These are phyloP conservation scores for Thermoascus crustaceus DNA, from an alignment of 2,329 filamentous ascomycete genomes.

Conservation along the genomic window DNA sequence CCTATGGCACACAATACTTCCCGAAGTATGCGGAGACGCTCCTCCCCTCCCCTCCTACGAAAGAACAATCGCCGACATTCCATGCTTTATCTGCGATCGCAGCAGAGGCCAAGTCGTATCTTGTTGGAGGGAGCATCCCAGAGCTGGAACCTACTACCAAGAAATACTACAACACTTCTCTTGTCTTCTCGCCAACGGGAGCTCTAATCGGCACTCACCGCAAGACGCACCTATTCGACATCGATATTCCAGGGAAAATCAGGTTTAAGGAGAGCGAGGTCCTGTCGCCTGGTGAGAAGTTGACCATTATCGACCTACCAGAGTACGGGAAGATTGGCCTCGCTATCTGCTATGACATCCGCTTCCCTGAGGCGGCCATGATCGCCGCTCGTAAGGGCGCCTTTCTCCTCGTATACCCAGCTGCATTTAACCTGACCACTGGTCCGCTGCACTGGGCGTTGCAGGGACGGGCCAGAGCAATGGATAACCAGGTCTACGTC, in stretches of 20 bases:
- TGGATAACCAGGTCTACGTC: slow-evolving; percentile 93
- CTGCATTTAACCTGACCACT: slow-evolving; percentile 94
- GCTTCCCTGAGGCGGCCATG: slow-evolving; percentile 88
- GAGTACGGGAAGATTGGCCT: slow-evolving; percentile 81
- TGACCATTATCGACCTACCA: slow-evolving; percentile 78
- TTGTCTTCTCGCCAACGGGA: slow-evolving; percentile 73
- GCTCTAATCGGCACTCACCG: slow-evolving; percentile 78
- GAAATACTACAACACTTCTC: slow-evolving; percentile 81
- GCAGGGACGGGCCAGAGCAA: slow-evolving; percentile 69
- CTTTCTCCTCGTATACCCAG: slow-evolving; percentile 85
- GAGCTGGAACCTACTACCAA: slow-evolving; percentile 61
- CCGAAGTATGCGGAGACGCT: slow-evolving; percentile 85
- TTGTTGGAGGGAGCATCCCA: slow-evolving; percentile 88
- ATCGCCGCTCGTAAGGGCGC: slow-evolving; percentile 79
- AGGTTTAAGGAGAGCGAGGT: slow-evolving; percentile 86
- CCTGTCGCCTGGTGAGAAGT: slow-evolving; percentile 70
- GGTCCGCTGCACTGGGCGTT: slow-evolving; percentile 88
- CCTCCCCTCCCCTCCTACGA: slow-evolving; percentile 64
- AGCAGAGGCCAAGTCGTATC: slow-evolving; percentile 65
- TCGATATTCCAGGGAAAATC: slow-evolving; percentile 93
- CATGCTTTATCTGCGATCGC: slow-evolving; percentile 76
- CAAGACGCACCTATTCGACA: slow-evolving; percentile 96
- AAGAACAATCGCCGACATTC: slow-evolving; percentile 69
- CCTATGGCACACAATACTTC: slow-evolving; percentile 88
- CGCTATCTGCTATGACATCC: slow-evolving; percentile 95